Conservation (phyloP, 371 early-diverging fungal species). For the Apophysomyces trapeziformis region DNA sequence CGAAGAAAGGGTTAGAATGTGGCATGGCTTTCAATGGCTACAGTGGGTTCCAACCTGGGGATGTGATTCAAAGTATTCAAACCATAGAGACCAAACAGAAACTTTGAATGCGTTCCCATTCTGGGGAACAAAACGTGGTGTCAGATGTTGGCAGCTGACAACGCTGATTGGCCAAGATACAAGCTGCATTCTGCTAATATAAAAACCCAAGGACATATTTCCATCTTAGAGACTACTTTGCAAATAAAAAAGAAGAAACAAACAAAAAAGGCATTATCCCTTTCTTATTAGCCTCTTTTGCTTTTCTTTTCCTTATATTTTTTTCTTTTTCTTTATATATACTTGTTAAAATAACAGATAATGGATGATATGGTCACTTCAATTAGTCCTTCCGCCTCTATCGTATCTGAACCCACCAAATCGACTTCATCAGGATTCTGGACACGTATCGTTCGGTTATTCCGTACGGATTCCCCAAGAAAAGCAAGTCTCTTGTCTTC, state of each 20-base stretch:
- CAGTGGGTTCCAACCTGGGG: conserved; percentile 75
- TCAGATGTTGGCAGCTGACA: conserved; percentile 1
- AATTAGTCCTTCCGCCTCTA: too few relatives aligned
- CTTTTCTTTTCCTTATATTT: too few relatives aligned
- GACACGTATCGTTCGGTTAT: not conserved
- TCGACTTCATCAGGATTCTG: not conserved
- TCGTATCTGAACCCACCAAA: not conserved
- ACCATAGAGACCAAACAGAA: conserved; percentile 60
- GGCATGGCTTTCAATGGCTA: conserved; percentile 90
- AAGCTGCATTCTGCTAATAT: not conserved
- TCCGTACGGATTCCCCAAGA: not conserved
- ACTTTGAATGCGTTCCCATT: conserved; percentile 19
- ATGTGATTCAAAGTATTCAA: conserved; percentile 75
- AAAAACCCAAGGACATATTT: not conserved
- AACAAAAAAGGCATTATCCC: too few relatives aligned
- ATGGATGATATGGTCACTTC: too few relatives aligned
- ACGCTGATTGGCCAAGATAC: not conserved
- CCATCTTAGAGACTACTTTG: too few relatives aligned
- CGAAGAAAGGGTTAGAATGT: conserved; percentile 90
- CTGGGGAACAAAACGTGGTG: conserved; percentile 3
- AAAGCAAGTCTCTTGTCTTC: not conserved
- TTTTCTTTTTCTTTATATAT: not conserved
- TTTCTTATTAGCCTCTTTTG: not conserved
- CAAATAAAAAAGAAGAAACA: too few relatives aligned
- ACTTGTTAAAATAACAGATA: too few relatives aligned